Evolutionary conservation across 2,329 filamentous ascomycete species (phyloP), one percentile per base, ranked within the genome.

Genomic region (Fusarium coicis): DNA sequence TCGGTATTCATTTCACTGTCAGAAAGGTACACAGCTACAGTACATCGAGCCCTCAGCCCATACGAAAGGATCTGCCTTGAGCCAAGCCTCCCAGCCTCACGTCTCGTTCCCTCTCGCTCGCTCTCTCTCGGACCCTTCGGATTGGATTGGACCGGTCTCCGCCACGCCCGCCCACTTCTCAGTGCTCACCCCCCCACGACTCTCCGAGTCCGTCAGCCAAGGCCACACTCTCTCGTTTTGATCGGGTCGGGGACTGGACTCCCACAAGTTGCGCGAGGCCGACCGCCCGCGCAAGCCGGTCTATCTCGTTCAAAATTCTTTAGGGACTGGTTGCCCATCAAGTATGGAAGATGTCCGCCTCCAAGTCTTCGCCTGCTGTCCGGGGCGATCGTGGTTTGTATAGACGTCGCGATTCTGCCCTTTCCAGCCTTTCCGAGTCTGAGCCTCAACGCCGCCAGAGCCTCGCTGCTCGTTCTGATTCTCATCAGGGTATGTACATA

Each of bases 341-440:
- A 82, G 78, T 70, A 83, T 83, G 81, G 81, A 76, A 82, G 44
- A 83, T 83, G 81, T 75, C 79, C 66, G 67, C 75, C 65, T 78
- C 74, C 56, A 71, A 78, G 70, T 70, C 78, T 72, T 78, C 77
- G 70, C 70, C 75, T 74, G 70, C 74, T 65, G 46, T 70, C 44
- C 66, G 68, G 57, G 78, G 73, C 73, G 76, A 81, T 57, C 74
- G 72, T 76, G 76, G 78, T 72, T 73, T 72, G 72, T 70, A 70
- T 66, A 68, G 74, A 49, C 77, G 65, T 68, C 68, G 68, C 43
- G 70, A 79, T 70, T 73, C 76, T 64, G 62, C 71, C 64, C 52
- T 76, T 54, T 70, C 78, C 21, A 76, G 54, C 54, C 74, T 72
- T 59, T 70, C 77, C 50, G 68, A 65, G 63, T 69, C 73, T 40